Conservation (phyloP, 208 protist species). For the Acanthamoeba royreba region DNA sequence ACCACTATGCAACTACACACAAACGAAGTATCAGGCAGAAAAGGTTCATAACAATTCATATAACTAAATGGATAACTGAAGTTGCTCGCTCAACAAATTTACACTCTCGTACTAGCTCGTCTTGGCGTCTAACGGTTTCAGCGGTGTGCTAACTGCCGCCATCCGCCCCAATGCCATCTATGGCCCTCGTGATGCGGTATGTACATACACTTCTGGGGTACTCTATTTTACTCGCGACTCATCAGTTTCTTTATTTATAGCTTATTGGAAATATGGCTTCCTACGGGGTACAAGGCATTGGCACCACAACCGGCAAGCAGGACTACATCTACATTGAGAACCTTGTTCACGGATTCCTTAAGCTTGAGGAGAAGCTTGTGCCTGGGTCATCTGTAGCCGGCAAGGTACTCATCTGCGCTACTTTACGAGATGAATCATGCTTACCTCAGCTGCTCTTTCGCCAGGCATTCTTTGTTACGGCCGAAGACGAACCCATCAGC, state of each 20-base stretch:
- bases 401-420: neutral
- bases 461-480: neutral
- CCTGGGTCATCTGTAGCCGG: neutral
- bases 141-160: neutral
- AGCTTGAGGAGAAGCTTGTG: neutral
- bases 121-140: neutral
- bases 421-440: neutral
- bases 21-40: neutral
- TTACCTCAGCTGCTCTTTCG: neutral
- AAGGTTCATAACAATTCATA: neutral
- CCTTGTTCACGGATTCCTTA: neutral
- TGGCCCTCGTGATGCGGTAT: neutral
- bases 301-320: neutral
- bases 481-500: neutral
- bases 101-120: neutral
- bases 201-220: neutral
- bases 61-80: no score
- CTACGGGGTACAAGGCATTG: neutral
- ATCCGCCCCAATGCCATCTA: neutral
- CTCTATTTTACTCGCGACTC: neutral
- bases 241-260: neutral
- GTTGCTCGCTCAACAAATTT: no score
- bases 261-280: neutral
- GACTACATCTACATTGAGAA: conserved; percentile 19
- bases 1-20: conserved; percentile 22